These are phyloP conservation scores for Nakazawaea peltata DNA, from an alignment of 805 yeast genomes.

Conservation along the genomic window DNA sequence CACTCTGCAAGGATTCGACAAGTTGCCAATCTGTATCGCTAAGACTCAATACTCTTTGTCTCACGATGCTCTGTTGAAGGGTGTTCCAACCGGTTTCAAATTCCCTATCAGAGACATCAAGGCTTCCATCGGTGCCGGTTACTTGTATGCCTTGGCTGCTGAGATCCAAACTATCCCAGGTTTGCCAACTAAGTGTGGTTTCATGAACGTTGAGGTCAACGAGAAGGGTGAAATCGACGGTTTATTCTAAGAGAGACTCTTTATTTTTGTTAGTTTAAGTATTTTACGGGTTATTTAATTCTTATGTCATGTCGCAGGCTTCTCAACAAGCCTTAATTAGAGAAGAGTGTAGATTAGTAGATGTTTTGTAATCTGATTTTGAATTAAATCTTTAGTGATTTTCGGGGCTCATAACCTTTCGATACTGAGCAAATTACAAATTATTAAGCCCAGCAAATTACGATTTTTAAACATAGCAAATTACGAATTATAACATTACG, in stretches of 20 bases:
- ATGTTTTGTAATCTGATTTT: too few species aligned
- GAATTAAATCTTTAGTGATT: too few species aligned
- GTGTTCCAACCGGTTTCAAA: slow-evolving; percentile 90
- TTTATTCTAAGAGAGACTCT: slow-evolving; percentile 65
- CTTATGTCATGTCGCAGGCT: too few species aligned
- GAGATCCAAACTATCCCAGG: slow-evolving; percentile 98
- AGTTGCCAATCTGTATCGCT: slow-evolving; percentile 93
- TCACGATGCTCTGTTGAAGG: slow-evolving; percentile 88
- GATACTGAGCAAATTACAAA: too few species aligned
- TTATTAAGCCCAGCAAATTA: too few species aligned
- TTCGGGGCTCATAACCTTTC: too few species aligned
- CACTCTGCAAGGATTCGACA: slow-evolving; percentile 80
- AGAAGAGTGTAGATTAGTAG: too few species aligned
- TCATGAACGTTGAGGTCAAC: slow-evolving; percentile 93
- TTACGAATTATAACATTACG: too few species aligned
- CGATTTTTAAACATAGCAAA: too few species aligned
- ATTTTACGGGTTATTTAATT: too few species aligned
- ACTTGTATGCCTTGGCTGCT: slow-evolving; percentile 92
- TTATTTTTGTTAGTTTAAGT: too few species aligned
- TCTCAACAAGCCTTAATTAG: too few species aligned
- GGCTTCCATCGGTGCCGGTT: slow-evolving; percentile 95
- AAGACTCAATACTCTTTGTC: slow-evolving; percentile 96
- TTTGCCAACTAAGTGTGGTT: slow-evolving; percentile 90
- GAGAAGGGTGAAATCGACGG: slow-evolving; percentile 91
- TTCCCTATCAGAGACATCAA: slow-evolving; percentile 93